Conservation (phyloP, 2,329 filamentous ascomycete genomes). For the Pyricularia sp. region DNA sequence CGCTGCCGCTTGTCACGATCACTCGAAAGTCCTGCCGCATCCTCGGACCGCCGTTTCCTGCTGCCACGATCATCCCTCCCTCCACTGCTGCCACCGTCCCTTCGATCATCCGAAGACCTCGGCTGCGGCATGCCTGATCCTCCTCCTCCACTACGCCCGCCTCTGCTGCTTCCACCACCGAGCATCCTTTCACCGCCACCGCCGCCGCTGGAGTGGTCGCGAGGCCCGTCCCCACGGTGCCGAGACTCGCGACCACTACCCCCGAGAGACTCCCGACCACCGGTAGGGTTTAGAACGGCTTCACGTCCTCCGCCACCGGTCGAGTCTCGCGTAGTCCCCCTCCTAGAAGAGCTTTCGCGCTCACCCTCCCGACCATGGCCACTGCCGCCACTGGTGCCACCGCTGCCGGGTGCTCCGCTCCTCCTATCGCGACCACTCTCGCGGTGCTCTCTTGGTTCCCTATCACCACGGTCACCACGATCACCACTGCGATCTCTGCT, state of each 20-base stretch:
- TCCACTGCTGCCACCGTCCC: slow-evolving; percentile 22
- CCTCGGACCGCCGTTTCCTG: slow-evolving; percentile 39
- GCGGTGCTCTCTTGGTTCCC: slow-evolving; percentile 28
- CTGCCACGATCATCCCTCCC: slow-evolving; percentile 26
- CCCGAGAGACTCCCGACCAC: slow-evolving; percentile 5
- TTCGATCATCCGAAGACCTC: slow-evolving; percentile 18
- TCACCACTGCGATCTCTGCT: slow-evolving; percentile 40
- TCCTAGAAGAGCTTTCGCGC: slow-evolving; percentile 14
- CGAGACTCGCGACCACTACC: slow-evolving; percentile 15
- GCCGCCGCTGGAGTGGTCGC: slow-evolving; percentile 12
- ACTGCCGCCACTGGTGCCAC: slow-evolving; percentile 7
- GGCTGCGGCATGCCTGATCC: slow-evolving; percentile 9
- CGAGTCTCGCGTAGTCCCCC: slow-evolving; percentile 16
- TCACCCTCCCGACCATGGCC: slow-evolving; percentile 15
- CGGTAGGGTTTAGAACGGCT: slow-evolving; percentile 3
- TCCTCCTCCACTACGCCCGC: slow-evolving; percentile 23
- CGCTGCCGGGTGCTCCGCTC: slow-evolving; percentile 14
- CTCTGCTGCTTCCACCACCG: slow-evolving; percentile 20
- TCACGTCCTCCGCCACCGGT: slow-evolving; percentile 14
- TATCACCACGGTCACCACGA: slow-evolving; percentile 25
- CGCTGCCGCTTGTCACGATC: slow-evolving; percentile 47
- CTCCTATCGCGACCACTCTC: slow-evolving; percentile 33
- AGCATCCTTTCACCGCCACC: slow-evolving; percentile 27
- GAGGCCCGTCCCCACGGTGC: slow-evolving; percentile 20
- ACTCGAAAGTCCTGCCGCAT: slow-evolving; percentile 35